Evolutionary conservation across 768 basidiomycete genomes (phyloP).

Genomic region (Mycena venus): DNA sequence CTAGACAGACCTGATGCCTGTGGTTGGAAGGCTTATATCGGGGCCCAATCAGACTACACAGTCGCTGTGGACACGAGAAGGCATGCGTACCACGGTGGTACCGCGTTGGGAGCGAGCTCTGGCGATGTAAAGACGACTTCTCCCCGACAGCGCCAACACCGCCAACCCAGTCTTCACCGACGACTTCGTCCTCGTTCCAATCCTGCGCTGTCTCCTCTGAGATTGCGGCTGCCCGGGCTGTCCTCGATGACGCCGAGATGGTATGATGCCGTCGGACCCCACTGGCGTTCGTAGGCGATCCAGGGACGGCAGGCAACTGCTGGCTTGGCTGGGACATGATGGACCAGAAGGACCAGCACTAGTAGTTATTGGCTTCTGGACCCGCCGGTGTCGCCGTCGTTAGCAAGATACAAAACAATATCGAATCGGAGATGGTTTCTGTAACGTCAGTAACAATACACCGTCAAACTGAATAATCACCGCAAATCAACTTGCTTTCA

Average conservation of each 20-base stretch:
- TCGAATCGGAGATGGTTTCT: too few relatives aligned
- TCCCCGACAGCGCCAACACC: constrained; percentile 88
- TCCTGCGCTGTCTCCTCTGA: constrained; percentile 75
- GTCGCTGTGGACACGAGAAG: background rate
- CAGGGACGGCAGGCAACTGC: constrained; percentile 55
- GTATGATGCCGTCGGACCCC: constrained; percentile 88
- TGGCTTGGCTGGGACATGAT: constrained; percentile 31
- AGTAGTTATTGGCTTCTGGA: too few relatives aligned
- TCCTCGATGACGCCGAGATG: constrained; percentile 81
- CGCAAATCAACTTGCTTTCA: background rate
- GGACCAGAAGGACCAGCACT: background rate
- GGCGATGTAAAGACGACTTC: constrained; percentile 83
- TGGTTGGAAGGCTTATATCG: constrained; percentile 62
- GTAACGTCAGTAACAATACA: too few relatives aligned
- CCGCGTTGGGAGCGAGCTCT: constrained; percentile 84
- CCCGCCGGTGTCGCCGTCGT: constrained; percentile 1
- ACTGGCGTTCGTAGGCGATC: constrained; percentile 55
- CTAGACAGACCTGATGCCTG: constrained; percentile 56
- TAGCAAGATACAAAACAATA: background rate
- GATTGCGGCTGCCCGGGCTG: constrained; percentile 73
- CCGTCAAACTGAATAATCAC: background rate
- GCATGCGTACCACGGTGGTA: constrained; percentile 76
- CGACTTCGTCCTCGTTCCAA: constrained; percentile 84
- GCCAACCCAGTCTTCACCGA: constrained; percentile 86
- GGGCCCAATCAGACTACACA: constrained; percentile 30